Base-by-base conservation (phyloP, 2,329 filamentous ascomycete species). In the Fusarium sterilihyphosum region DNA sequence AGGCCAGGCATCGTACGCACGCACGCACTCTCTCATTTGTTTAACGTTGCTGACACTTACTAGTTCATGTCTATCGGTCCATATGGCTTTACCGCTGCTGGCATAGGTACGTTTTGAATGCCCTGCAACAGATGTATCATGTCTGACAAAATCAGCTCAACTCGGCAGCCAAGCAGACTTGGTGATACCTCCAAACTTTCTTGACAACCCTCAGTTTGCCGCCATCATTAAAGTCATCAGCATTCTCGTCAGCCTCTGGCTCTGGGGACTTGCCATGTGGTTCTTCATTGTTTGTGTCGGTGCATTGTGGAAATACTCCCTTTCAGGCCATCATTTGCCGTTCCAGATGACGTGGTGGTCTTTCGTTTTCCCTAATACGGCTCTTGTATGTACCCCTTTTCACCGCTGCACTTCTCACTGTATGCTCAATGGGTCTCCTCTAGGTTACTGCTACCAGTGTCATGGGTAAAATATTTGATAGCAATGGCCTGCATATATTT, bases 271-370 rank as follows among this genome's bases (percentile, higher is more conserved):
- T n/a, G 92, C 93, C 33, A 83, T 94, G 35, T 96, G 94, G 91
- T 96, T 96, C 84, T 96, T 96, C 81, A 85, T 96, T 65, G 91
- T 96, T 17, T 92, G 91, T 3, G 88, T 93, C n/a, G 92, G 93
- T 5, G 93, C 93, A 5, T 88, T 96, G 67, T 92, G 88, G 87
- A 92, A 91, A 37, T 91, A 92, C 58, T 85, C 91, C 26, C 84
- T 86, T 0, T 81, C 83, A 5, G 84, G 88, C 17, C 87, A 88
- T 43, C 88, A 86, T 67, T 90, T 95, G 85, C 88, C 90, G 8
- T 96, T 95, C 78, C 92, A 93, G 24, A 95, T 96, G 93, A 94
- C 92, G 4, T 97, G 93, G 91, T 96, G 92, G 82, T 93, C 91
- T 8, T 96, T 95, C 81, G 88, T 95, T 10, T 95, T 95, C 78